These are phyloP conservation scores for Ganoderma meredithae DNA, from an alignment of 1,284 basidiomycete genomes.

Conservation along the genomic window DNA sequence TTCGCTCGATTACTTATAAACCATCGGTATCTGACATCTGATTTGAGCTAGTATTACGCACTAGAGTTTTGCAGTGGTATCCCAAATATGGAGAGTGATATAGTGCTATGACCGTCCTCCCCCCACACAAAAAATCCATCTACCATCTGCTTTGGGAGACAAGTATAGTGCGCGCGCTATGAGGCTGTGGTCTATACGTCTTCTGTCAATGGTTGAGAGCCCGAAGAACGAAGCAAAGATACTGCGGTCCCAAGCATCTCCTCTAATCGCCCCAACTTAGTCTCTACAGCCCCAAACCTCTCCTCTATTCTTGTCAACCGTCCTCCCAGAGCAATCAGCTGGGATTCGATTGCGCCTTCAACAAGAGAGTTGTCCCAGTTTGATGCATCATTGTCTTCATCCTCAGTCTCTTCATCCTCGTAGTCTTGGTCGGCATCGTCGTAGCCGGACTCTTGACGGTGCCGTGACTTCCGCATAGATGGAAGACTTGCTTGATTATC, in stretches of 20 bases:
- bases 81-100: neutral
- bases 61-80: neutral
- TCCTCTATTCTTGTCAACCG: conserved; percentile 6
- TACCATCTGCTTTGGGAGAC: no score
- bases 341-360: neutral
- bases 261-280: conserved; percentile 5
- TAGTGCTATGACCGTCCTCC: neutral
- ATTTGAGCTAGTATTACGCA: neutral
- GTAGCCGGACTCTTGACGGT: neutral
- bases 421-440: neutral
- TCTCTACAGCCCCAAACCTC: conserved; percentile 9
- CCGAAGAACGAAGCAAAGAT: neutral
- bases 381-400: neutral
- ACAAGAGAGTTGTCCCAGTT: neutral
- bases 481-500: neutral
- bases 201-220: neutral
- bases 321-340: conserved; percentile 2
- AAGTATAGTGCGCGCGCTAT: neutral
- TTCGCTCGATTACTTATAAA: neutral
- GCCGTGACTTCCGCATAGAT: neutral
- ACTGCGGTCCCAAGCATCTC: conserved; percentile 8
- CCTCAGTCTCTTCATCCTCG: neutral
- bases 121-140: no score
- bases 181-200: neutral
- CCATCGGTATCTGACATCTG: neutral